Percentiles rank a stretch among this genome's conserved stretches.
Evolutionary conservation across 345 rosid genomes (phyloP).

Genomic region (Corymbia maculata): DNA sequence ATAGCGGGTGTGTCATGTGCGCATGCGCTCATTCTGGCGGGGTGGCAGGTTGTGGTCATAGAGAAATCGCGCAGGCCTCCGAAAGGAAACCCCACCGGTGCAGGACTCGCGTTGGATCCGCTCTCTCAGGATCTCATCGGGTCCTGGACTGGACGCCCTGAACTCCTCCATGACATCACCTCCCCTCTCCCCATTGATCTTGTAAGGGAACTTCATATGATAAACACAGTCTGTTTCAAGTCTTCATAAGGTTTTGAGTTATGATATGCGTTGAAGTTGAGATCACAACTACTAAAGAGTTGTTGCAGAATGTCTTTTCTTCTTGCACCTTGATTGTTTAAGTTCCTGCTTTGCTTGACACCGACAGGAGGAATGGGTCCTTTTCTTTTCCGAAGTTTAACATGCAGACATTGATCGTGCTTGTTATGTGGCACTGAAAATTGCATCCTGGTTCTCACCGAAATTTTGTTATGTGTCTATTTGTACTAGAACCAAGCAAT

Average conservation of each 20-base stretch:
- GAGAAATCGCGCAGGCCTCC: conserved; percentile 56
- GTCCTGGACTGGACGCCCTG: conserved; percentile 45
- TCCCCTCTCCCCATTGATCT: conserved; percentile 48
- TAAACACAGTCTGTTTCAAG: neutral
- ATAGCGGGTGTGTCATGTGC: conserved; percentile 67
- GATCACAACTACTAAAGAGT: neutral
- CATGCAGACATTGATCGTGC: neutral
- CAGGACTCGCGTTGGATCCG: conserved; percentile 55
- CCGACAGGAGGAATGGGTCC: neutral
- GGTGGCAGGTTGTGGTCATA: conserved; percentile 54
- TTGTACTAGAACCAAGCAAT: conserved; percentile 31
- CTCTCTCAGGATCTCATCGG: conserved; percentile 30
- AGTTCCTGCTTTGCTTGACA: neutral
- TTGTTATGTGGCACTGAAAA: neutral
- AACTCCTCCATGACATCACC: conserved; percentile 34
- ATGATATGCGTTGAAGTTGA: neutral
- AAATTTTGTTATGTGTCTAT: neutral
- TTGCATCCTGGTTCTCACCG: neutral
- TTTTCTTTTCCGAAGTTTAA: neutral
- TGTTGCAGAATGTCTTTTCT: neutral
- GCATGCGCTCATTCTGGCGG: conserved; percentile 48
- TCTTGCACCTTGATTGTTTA: neutral
- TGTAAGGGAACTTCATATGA: conserved; percentile 13
- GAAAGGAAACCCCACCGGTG: conserved; percentile 68
- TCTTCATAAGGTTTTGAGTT: neutral